Evolutionary conservation across 495 filamentous ascomycete species (phyloP), one percentile per base, ranked within the genome.

Genomic region (Xanthoparmelia taractica): DNA sequence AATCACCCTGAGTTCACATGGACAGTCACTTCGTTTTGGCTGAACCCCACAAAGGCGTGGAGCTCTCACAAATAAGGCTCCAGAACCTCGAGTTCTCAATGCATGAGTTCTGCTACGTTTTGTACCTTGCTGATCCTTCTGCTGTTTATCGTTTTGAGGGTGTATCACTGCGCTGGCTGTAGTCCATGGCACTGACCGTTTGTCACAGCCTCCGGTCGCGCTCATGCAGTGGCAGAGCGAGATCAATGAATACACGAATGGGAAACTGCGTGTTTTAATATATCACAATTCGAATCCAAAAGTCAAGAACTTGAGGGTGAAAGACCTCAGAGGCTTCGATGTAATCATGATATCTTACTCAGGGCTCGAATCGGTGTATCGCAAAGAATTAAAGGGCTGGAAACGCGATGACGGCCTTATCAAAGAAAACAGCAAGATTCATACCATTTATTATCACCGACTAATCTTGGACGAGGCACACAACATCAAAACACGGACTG

Each of bases 341-440:
- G 90, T 98, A 11, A 91, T 97, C 70, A 89, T 97, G 84, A 94
- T 96, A 72, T 97, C 93, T 20, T 95, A 98, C 77, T 92, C 93
- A 73, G 88, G 90, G 58, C 75, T 98, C 41, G 94, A 97, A 72
- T 94, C 91, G 3, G 86, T 94, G 67, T 88, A 90, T 72, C 87
- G 94, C 52, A 96, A 93, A 72, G 89, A 98, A 73, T 88, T 86
- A 66, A 96, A 96, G 67, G 94, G 94, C 4, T 93, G 89, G 80
- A 85, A 83, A 70, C 88, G 91, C 56, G 85, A 87, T 63, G 86
- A 89, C 58, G 85, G 83, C 12, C 71, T 85, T 18, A 82, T 91
- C 63, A 91, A 90, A 71, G 90, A 94, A 75, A 83, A 92, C 67
- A 96, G 91, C 67, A 71, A 75, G 73, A 89, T 98, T 25, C 94